These are phyloP conservation scores for Exsudoporus frostii DNA, from an alignment of 768 basidiomycete genomes.

Conservation along the genomic window DNA sequence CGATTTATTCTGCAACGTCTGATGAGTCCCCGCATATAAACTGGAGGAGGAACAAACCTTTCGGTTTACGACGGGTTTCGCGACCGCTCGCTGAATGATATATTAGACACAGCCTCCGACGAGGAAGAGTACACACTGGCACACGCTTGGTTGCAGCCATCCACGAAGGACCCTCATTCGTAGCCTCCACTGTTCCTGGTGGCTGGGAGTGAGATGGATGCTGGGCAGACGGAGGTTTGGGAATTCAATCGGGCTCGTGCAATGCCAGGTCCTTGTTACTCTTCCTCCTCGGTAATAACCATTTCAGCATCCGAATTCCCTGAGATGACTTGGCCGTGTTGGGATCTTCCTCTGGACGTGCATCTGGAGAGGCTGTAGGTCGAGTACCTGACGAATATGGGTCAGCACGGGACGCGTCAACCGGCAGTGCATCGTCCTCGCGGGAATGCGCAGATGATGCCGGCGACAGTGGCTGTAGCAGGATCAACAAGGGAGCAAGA, in stretches of 20 bases:
- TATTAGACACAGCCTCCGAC: too few relatives aligned
- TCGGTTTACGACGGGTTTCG: background rate
- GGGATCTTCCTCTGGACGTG: too few relatives aligned
- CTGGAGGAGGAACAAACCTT: background rate
- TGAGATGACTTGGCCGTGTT: background rate
- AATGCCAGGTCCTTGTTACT: too few relatives aligned
- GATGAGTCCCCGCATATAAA: background rate
- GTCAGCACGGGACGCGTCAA: too few relatives aligned
- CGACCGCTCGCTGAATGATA: background rate
- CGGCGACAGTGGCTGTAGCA: too few relatives aligned
- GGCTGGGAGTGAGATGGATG: background rate
- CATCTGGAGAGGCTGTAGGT: too few relatives aligned
- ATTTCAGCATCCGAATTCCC: background rate
- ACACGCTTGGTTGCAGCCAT: background rate
- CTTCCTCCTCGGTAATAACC: background rate
- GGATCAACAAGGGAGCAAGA: too few relatives aligned
- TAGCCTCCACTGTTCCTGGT: background rate
- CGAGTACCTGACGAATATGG: too few relatives aligned
- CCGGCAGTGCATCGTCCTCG: too few relatives aligned
- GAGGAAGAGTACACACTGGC: background rate
- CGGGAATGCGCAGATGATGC: too few relatives aligned
- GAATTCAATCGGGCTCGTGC: too few relatives aligned
- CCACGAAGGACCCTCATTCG: background rate
- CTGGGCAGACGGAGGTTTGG: background rate
- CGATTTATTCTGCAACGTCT: background rate